Conservation (phyloP, 441 rosid species). For the Erodium chrysanthum region DNA sequence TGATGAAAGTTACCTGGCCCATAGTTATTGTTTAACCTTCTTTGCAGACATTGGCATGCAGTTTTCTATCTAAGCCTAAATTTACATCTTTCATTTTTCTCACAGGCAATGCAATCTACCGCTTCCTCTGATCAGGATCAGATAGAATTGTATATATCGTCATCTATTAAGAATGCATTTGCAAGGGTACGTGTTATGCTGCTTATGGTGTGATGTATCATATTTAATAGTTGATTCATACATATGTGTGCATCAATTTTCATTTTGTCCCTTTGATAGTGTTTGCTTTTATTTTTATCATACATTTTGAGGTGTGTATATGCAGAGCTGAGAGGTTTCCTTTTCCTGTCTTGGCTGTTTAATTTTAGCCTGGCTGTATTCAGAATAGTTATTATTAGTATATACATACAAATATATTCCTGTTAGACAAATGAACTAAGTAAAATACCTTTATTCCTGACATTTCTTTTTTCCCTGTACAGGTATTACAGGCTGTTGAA, state of each 20-base stretch:
- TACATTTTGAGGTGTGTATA: neutral
- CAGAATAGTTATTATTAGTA: neutral
- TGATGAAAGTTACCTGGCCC: neutral
- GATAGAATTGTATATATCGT: conserved; percentile 71
- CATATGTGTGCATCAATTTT: neutral
- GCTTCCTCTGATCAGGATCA: conserved; percentile 66
- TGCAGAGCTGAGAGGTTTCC: neutral
- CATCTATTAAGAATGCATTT: conserved; percentile 75
- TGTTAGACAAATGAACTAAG: neutral
- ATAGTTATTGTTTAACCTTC: neutral
- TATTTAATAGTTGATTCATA: conserved; percentile 1
- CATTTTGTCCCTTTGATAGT: neutral
- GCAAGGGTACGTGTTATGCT: conserved; percentile 51
- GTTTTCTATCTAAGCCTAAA: conserved; percentile 10
- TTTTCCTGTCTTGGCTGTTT: conserved; percentile 2
- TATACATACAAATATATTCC: neutral
- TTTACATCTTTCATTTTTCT: conserved; percentile 22
- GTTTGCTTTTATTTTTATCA: conserved; percentile 1
- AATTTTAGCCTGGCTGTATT: neutral
- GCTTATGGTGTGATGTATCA: conserved; percentile 3
- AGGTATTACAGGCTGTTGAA: conserved; percentile 61
- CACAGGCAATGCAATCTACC: conserved; percentile 56
- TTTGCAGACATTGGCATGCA: neutral
- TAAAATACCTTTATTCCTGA: neutral
- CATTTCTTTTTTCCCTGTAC: conserved; percentile 22